phyloP scores from a whole-genome alignment of 148 eudicot species.

The Vaccinium darrowii region DNA sequence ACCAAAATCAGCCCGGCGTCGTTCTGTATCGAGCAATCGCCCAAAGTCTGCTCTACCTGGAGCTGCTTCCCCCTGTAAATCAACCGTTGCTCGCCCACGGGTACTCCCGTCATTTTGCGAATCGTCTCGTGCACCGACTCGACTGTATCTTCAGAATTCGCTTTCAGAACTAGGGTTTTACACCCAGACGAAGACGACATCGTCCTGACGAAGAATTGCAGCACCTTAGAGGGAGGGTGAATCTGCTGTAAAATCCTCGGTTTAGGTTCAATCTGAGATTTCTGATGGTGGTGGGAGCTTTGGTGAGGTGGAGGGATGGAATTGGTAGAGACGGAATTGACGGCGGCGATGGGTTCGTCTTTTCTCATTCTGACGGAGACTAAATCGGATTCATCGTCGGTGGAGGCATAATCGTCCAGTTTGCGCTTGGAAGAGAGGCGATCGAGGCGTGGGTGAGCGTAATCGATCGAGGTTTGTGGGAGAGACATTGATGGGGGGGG shows the following conservation, averaged over 20 bases:
- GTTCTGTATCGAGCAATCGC: conserved; percentile 42
- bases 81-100: conserved; percentile 49
- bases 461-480: background rate
- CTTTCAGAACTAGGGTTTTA: conserved; percentile 48
- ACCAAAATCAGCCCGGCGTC: conserved; percentile 56
- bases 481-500: conserved; percentile 8
- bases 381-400: conserved; percentile 13
- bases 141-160: conserved; percentile 44
- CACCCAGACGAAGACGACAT: conserved; percentile 26
- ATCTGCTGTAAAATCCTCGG: background rate
- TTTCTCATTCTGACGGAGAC: conserved; percentile 21
- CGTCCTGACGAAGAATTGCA: conserved; percentile 63
- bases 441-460: conserved; percentile 15
- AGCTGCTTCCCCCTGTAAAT: conserved; percentile 64
- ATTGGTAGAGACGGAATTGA: background rate
- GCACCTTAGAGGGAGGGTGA: background rate
- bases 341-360: conserved; percentile 4
- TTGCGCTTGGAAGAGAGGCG: conserved; percentile 26
- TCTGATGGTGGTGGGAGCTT: background rate
- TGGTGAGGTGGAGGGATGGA: background rate
- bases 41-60: conserved; percentile 54
- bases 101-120: conserved; percentile 41
- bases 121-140: conserved; percentile 40
- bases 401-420: conserved; percentile 10
- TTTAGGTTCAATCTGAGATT: background rate